Evolutionary conservation across 2,329 filamentous ascomycete species (phyloP), one percentile per base, ranked within the genome.

Genomic region (Shiraia bambusicola): DNA sequence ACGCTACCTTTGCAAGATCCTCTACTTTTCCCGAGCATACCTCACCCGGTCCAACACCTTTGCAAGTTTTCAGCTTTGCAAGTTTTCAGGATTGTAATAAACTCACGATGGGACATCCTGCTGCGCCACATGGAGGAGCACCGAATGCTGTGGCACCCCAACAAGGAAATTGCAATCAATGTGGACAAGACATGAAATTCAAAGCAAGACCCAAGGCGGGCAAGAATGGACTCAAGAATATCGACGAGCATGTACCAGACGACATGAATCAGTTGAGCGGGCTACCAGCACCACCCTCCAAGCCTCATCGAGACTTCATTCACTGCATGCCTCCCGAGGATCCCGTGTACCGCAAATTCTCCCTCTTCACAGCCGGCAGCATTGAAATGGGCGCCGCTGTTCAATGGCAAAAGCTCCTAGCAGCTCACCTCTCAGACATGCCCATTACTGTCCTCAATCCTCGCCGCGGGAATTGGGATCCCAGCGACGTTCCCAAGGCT

Each of bases 361-460:
- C 72, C 13, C 49, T 84, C 45, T 85, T 84, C 62, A 74, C 83
- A 6, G 79, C 81, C 0, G 82, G 82, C 27, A 76, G 72, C 26
- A 83, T 81, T 14, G 76, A 69, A 41, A 69, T 66, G 63, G 67
- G 66, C 47, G 47, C 42, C 1, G 64, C 67, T 0, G 66, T 67
- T 0, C 73, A 79, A 55, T 84, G 81, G 81, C 80, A 81, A 29
- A 54, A 65, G 4, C 55, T 53, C 2, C 59, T 85, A 13, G 62
- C 58, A 2, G 37, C 54, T 3, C 59, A 62, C 2, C 69, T 84
- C 12, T 56, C 48, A 4, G 28, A 66, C 1, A 54, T 72, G 1
- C 72, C 75, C 4, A 59, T 84, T 43, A 81, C 76, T 2, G 63
- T 86, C 46, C 71, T 76, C 60, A 79, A 86, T 50, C 83, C 82